Evolutionary conservation across 169 alveolate species (phyloP).

Genomic region (Eimeria tenella): DNA sequence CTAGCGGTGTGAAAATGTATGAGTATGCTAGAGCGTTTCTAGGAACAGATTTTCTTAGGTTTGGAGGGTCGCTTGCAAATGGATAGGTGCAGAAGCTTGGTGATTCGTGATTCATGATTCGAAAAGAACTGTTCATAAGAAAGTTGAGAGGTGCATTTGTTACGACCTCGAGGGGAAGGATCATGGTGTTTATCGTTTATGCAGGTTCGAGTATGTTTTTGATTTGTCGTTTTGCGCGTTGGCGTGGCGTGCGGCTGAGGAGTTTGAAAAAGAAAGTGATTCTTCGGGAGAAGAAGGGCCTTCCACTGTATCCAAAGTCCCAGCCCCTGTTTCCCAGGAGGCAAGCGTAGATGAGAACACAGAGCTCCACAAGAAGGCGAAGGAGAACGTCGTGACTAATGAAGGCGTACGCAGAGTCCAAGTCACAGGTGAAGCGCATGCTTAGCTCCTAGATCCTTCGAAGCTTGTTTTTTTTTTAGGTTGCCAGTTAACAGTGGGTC

Average conservation of each 20-base stretch:
- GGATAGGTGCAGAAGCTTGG: too few relatives aligned
- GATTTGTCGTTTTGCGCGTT: slow-evolving; percentile 88
- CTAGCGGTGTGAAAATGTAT: too few relatives aligned
- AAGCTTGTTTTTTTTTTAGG: not conserved
- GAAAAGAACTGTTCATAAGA: too few relatives aligned
- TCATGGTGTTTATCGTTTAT: not conserved
- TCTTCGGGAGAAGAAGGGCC: slow-evolving; percentile 83
- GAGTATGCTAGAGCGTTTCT: too few relatives aligned
- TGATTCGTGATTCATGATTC: too few relatives aligned
- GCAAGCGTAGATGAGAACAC: not conserved
- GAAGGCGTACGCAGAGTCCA: slow-evolving; percentile 75
- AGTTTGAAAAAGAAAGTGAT: slow-evolving; percentile 84
- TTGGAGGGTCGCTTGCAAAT: too few relatives aligned
- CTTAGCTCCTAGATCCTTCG: too few relatives aligned
- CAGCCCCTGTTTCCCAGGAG: slow-evolving; percentile 17
- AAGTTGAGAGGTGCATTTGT: too few relatives aligned
- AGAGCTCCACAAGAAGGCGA: slow-evolving; percentile 8
- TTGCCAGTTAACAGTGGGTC: not conserved
- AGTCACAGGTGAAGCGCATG: slow-evolving; percentile 40
- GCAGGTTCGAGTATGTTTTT: slow-evolving; percentile 90
- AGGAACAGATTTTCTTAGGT: too few relatives aligned
- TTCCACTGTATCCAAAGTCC: not conserved
- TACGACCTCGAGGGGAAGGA: too few relatives aligned
- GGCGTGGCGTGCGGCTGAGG: slow-evolving; percentile 89
- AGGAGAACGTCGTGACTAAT: not conserved